A percentile compares a stretch with the other conserved stretches of the same genome.
These are phyloP conservation scores for Porcisia hertigi DNA, from an alignment of 208 protist species.

Conservation along the genomic window DNA sequence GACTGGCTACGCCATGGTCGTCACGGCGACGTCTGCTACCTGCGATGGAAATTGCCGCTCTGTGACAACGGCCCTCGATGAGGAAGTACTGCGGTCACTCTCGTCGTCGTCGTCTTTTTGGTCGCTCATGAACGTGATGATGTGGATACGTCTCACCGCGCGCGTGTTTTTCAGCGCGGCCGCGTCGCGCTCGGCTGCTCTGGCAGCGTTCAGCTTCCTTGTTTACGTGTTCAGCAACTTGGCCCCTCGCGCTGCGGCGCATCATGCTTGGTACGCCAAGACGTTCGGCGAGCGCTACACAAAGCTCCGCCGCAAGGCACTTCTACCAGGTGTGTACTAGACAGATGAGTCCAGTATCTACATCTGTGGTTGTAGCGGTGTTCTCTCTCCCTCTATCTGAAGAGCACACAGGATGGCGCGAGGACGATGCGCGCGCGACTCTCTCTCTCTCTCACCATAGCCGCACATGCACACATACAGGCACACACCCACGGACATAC, in stretches of 20 bases:
- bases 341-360: no score
- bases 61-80: background rate
- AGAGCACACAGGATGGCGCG: background rate
- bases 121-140: background rate
- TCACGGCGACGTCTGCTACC: constrained; percentile 33
- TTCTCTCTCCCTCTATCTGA: background rate
- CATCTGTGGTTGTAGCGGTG: no score
- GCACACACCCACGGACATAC: background rate
- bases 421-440: background rate
- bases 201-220: constrained; percentile 63
- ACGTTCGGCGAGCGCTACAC: constrained; percentile 63
- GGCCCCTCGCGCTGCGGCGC: constrained; percentile 56
- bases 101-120: background rate
- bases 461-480: no score
- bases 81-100: background rate
- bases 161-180: background rate
- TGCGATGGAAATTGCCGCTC: constrained; percentile 3
- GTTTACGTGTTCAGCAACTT: constrained; percentile 74
- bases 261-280: constrained; percentile 70
- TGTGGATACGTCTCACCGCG: constrained; percentile 1
- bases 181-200: constrained; percentile 14
- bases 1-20: constrained; percentile 55
- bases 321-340: constrained; percentile 49
- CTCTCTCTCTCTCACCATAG: background rate
- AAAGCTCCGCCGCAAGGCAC: constrained; percentile 33